Base-by-base conservation (phyloP, 805 yeast genomes). In the Scheffersomyces ergatensis region DNA sequence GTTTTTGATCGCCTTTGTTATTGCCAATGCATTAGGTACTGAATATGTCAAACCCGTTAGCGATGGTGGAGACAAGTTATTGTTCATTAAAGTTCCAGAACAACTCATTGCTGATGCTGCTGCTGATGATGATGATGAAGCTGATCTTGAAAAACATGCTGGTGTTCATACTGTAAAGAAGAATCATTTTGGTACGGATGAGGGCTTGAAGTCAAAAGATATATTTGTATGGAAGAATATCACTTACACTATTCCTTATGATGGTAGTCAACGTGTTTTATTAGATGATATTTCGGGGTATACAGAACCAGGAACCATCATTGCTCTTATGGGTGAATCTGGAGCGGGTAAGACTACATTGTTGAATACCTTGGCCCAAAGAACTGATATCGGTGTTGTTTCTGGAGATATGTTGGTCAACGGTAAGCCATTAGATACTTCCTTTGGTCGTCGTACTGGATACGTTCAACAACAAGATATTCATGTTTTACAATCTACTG, bases 311-410 rank as follows among this genome's bases (percentile, higher is more conserved):
- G 84, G 83, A 34, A 67, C 74, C 5, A 57, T 78, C 52, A 78
- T 83, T 17, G 83, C 84, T 11, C 57, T 78, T 21, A 76, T 78
- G 81, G 83, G 83, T 49, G 81, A 77, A 36, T 76, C 82, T n/a
- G 82, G 83, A 55, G 82, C 82, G 20, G 82, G 83, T 54, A 78
- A 78, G 50, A 78, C 82, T 9, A 78, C 82, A 9, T 58, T 78
- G 39, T 63, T 78, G 49, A 78, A 78, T 55, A 71, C 71, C 16
- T 60, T 77, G 42, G 75, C 82, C 33, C 77, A 74, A 49, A 65
- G 83, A 58, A 67, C 73, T 44, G 73, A 76, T 30, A 67, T 68
- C 60, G 85, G 85, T 58, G 75, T 74, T 26, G 68, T 79, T 36
- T 70, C 81, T 21, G 84, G 84, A 48, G 77, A 74, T 32, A 74